These are phyloP conservation scores for Mortierella sp. DNA, from an alignment of 371 early-diverging fungal genomes.

Conservation along the genomic window DNA sequence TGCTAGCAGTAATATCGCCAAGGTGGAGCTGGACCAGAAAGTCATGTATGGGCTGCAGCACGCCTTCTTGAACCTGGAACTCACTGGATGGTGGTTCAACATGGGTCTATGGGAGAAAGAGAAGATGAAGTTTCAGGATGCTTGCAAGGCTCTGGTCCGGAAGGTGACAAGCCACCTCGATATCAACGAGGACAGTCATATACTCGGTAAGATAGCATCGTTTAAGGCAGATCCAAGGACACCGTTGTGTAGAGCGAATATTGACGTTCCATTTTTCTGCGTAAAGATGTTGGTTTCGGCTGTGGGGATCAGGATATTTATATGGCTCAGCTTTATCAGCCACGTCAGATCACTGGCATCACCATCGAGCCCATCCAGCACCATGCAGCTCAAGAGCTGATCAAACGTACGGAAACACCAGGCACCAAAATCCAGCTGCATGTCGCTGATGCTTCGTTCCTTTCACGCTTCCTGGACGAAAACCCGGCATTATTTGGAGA, in stretches of 20 bases:
- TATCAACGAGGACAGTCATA: conserved; percentile 34
- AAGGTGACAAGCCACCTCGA: conserved; percentile 30
- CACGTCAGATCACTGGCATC: conserved; percentile 44
- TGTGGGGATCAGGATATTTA: conserved; percentile 55
- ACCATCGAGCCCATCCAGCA: conserved; percentile 54
- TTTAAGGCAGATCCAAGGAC: too few species aligned
- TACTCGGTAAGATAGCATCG: conserved; percentile 31
- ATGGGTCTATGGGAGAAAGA: conserved; percentile 49
- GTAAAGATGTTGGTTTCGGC: conserved; percentile 49
- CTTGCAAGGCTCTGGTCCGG: conserved; percentile 42
- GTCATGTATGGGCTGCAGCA: conserved; percentile 53
- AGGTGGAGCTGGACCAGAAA: conserved; percentile 30
- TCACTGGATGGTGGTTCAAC: conserved; percentile 55
- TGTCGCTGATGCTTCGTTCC: conserved; percentile 45
- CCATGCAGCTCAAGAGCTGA: conserved; percentile 45
- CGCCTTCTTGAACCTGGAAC: conserved; percentile 50
- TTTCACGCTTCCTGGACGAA: conserved; percentile 31
- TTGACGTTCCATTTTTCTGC: too few species aligned
- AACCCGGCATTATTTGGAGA: conserved; percentile 21
- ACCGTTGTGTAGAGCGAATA: too few species aligned
- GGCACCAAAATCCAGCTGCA: conserved; percentile 40
- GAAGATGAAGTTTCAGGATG: conserved; percentile 46
- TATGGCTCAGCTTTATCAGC: conserved; percentile 38
- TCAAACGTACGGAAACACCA: conserved; percentile 19
- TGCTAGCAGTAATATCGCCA: conserved; percentile 2